Conservation (phyloP, 305 asterid genomes). For the Plantago lanceolata region DNA sequence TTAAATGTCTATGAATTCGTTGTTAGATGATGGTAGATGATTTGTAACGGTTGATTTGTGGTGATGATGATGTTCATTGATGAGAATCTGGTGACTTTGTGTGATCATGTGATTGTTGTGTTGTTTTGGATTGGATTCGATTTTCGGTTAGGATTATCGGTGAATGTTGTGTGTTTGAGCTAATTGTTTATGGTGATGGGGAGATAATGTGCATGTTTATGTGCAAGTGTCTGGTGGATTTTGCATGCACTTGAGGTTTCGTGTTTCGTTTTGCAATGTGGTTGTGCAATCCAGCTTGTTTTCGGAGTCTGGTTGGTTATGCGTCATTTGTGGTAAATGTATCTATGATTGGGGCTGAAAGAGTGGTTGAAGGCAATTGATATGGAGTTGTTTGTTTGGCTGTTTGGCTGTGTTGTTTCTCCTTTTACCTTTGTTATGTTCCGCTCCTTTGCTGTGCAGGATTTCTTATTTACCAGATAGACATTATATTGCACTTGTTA, state of each 20-base stretch:
- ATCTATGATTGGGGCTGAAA: neutral
- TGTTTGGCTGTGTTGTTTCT: neutral
- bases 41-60: no score
- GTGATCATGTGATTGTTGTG: neutral
- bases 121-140: neutral
- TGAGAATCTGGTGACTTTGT: neutral
- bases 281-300: neutral
- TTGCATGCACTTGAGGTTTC: conserved; percentile 9
- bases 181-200: neutral
- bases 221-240: neutral
- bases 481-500: no score
- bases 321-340: conserved; percentile 1
- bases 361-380: neutral
- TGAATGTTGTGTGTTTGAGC: neutral
- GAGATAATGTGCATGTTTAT: conserved; percentile 7
- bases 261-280: neutral
- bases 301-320: neutral
- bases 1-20: no score
- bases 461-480: no score
- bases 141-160: neutral
- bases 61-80: no score
- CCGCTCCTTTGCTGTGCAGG: no score
- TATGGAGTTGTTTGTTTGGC: neutral
- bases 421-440: no score
- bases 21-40: no score